Evolutionary conservation across 768 basidiomycete genomes (phyloP).

Genomic region (Mrakia hoshinonis): DNA sequence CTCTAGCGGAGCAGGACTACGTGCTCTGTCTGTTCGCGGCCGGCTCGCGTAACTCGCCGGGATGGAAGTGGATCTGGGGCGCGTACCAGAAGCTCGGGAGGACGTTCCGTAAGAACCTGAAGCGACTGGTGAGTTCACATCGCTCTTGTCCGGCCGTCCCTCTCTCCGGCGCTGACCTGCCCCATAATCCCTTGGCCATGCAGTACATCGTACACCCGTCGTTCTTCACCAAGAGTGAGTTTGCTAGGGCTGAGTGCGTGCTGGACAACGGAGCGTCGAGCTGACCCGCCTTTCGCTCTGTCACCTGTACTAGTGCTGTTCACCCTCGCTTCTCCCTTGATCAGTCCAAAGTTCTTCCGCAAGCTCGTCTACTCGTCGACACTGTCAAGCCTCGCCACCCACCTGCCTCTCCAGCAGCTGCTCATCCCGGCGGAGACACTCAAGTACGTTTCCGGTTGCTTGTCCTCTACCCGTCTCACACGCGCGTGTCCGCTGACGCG

Average conservation of each 20-base stretch:
- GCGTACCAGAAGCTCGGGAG: constrained; percentile 66
- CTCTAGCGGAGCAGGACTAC: constrained; percentile 77
- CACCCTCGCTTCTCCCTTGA: constrained; percentile 75
- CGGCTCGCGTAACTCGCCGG: constrained; percentile 61
- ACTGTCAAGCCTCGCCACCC: constrained; percentile 63
- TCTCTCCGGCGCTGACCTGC: background rate
- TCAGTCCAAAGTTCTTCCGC: constrained; percentile 87
- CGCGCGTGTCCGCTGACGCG: background rate
- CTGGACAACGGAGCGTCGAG: constrained; percentile 22
- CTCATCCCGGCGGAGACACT: constrained; percentile 76
- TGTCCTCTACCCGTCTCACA: background rate
- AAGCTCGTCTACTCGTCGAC: constrained; percentile 70
- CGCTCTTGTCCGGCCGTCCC: background rate
- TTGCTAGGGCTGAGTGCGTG: constrained; percentile 9
- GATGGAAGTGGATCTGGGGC: constrained; percentile 89
- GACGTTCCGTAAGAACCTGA: constrained; percentile 84
- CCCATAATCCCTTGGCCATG: background rate
- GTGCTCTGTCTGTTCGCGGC: constrained; percentile 80
- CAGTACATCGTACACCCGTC: constrained; percentile 81
- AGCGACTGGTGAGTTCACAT: constrained; percentile 52
- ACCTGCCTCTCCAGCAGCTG: constrained; percentile 77
- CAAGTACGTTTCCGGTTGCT: constrained; percentile 53
- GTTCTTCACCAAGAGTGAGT: constrained; percentile 75
- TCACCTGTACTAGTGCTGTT: constrained; percentile 61
- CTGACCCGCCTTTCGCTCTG: background rate